phyloP scores from a whole-genome alignment of 2,329 filamentous ascomycete genomes.

The Clarireedia monteithiana region DNA sequence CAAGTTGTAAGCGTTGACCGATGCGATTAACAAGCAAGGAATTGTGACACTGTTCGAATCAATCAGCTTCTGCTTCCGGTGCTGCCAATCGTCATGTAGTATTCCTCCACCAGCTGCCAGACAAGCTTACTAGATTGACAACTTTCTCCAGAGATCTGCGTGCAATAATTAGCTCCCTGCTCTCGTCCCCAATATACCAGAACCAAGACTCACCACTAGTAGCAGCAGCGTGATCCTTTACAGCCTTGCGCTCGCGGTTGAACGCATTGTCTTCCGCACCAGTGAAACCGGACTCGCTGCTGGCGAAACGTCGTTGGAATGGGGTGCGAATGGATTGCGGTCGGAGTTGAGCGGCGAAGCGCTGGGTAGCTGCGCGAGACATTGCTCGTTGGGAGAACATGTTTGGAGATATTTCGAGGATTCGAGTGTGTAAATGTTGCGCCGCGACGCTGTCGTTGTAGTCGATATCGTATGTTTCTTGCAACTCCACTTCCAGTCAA shows the following conservation, averaged over 20 bases:
- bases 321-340: constrained; percentile 44
- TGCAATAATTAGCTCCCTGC: constrained; percentile 11
- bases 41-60: constrained; percentile 55
- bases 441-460: constrained; percentile 3
- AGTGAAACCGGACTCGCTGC: constrained; percentile 48
- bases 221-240: constrained; percentile 81
- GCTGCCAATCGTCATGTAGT: not conserved
- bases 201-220: constrained; percentile 63
- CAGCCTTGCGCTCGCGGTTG: constrained; percentile 81
- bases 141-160: constrained; percentile 87
- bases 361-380: constrained; percentile 51
- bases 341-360: constrained; percentile 53
- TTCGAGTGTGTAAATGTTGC: constrained; percentile 3
- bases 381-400: constrained; percentile 61
- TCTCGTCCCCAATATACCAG: not conserved
- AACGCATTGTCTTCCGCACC: constrained; percentile 78
- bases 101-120: not conserved
- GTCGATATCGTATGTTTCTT: constrained; percentile 4
- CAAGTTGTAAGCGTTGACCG: constrained; percentile 78
- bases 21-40: constrained; percentile 63
- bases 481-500: not conserved
- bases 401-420: constrained; percentile 21
- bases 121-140: constrained; percentile 82
- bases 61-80: constrained; percentile 5
- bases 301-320: constrained; percentile 65